Percentiles rank a stretch among this genome's conserved stretches.
Evolutionary conservation across 2,329 filamentous ascomycete genomes (phyloP).

Genomic region (Penicillium janthinellum): DNA sequence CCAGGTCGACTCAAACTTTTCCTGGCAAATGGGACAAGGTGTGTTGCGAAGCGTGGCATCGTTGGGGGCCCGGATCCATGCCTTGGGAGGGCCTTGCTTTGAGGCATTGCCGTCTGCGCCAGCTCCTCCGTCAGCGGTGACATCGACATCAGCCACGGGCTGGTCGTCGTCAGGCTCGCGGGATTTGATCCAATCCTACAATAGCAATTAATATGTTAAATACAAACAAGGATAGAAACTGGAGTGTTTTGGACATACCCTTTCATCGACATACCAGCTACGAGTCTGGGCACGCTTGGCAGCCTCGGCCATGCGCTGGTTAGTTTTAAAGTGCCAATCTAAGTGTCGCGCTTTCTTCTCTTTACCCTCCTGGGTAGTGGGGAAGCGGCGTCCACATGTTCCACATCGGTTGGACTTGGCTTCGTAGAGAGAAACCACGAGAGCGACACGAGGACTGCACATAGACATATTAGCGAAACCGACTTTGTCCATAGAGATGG

Average conservation of each 20-base stretch:
- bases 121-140: slow-evolving; percentile 44
- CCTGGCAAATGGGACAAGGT: slow-evolving; percentile 90
- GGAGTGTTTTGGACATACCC: slow-evolving; percentile 55
- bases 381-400: slow-evolving; percentile 88
- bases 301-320: slow-evolving; percentile 83
- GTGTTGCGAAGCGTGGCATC: slow-evolving; percentile 73
- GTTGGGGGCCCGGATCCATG: slow-evolving; percentile 82
- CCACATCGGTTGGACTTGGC: slow-evolving; percentile 83
- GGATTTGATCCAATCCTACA: slow-evolving; percentile 84
- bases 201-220: slow-evolving; percentile 20
- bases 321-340: slow-evolving; percentile 97
- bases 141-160: slow-evolving; percentile 46
- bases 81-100: slow-evolving; percentile 61
- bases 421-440: slow-evolving; percentile 76
- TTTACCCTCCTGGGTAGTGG: slow-evolving; percentile 72
- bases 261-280: slow-evolving; percentile 92
- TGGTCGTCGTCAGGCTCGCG: slow-evolving; percentile 73
- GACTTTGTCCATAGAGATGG: not conserved
- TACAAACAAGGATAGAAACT: slow-evolving; percentile 1
- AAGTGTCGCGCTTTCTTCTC: slow-evolving; percentile 88
- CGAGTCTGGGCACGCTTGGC: slow-evolving; percentile 85
- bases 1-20: slow-evolving; percentile 91
- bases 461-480: slow-evolving; percentile 17
- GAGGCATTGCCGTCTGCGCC: slow-evolving; percentile 43
- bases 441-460: slow-evolving; percentile 68